Evolutionary conservation across 2,329 filamentous ascomycete genomes (phyloP).

Genomic region (Grosmannia serpens): DNA sequence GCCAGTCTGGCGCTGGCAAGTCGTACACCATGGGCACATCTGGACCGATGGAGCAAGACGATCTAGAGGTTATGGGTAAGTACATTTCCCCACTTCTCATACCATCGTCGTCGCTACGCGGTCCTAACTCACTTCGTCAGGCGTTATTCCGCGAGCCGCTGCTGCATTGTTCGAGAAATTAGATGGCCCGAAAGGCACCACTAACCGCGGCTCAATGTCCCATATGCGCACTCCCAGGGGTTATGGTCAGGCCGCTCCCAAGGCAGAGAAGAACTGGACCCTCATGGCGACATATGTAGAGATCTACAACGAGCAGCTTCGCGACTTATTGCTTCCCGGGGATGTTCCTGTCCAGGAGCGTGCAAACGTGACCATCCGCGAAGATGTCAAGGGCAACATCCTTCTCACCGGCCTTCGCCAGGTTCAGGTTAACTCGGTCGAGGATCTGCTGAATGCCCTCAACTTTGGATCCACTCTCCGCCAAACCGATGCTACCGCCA

Average conservation of each 20-base stretch:
- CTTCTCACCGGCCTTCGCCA: slow-evolving; percentile 83
- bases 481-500: slow-evolving; percentile 92
- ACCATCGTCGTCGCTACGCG: background rate
- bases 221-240: slow-evolving; percentile 70
- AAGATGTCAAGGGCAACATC: slow-evolving; percentile 91
- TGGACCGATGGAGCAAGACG: slow-evolving; percentile 64
- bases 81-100: slow-evolving; percentile 7
- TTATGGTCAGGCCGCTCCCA: slow-evolving; percentile 50
- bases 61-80: slow-evolving; percentile 68
- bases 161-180: slow-evolving; percentile 80
- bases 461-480: slow-evolving; percentile 90
- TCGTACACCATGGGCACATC: slow-evolving; percentile 99
- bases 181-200: slow-evolving; percentile 38
- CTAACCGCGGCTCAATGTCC: slow-evolving; percentile 55
- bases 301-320: slow-evolving; percentile 95
- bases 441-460: slow-evolving; percentile 79
- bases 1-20: slow-evolving; percentile 94
- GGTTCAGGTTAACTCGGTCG: slow-evolving; percentile 78
- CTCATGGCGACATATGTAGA: slow-evolving; percentile 90
- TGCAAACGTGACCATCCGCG: slow-evolving; percentile 74
- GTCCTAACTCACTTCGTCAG: slow-evolving; percentile 29
- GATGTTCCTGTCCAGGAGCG: slow-evolving; percentile 58
- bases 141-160: slow-evolving; percentile 90
- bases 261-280: slow-evolving; percentile 69
- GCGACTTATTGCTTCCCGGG: slow-evolving; percentile 79